Conservation (phyloP, 805 yeast genomes). For the Babjeviella inositovora region DNA sequence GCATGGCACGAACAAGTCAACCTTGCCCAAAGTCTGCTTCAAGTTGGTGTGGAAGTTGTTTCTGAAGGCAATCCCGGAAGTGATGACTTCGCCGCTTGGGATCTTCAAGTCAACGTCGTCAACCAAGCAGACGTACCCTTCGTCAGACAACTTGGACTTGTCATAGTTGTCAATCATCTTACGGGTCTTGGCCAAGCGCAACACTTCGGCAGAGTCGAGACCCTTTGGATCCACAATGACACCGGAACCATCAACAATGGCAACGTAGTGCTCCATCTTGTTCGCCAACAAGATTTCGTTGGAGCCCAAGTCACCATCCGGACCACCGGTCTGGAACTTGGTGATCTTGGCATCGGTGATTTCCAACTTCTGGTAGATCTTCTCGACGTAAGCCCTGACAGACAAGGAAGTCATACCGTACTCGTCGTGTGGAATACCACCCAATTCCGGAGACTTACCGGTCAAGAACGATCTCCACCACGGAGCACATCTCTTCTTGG, state of each 20-base stretch:
- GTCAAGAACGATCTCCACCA: slow-evolving; percentile 99
- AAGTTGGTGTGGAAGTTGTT: slow-evolving; percentile 75
- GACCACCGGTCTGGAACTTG: slow-evolving; percentile 96
- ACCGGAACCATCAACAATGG: slow-evolving; percentile 91
- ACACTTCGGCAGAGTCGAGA: slow-evolving; percentile 62
- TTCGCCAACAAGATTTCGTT: slow-evolving; percentile 83
- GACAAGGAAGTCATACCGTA: slow-evolving; percentile 97
- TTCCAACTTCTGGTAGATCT: slow-evolving; percentile 65
- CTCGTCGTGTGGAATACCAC: slow-evolving; percentile 97
- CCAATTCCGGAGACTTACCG: slow-evolving; percentile 81
- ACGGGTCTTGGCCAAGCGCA: slow-evolving; percentile 65
- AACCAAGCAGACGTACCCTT: slow-evolving; percentile 72
- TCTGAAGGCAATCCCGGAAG: slow-evolving; percentile 82
- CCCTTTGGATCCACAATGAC: slow-evolving; percentile 89
- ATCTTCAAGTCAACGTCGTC: slow-evolving; percentile 69
- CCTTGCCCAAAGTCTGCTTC: slow-evolving; percentile 42
- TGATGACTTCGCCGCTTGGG: slow-evolving; percentile 62
- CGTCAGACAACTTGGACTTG: slow-evolving; percentile 42
- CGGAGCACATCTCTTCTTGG: slow-evolving; percentile 80
- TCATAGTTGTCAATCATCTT: slow-evolving; percentile 61
- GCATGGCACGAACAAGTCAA: slow-evolving; percentile 90
- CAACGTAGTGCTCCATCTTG: slow-evolving; percentile 65
- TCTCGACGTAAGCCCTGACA: slow-evolving; percentile 82
- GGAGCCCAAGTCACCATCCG: slow-evolving; percentile 95
- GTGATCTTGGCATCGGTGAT: slow-evolving; percentile 41